Evolutionary conservation across 768 basidiomycete species (phyloP).

Genomic region (Ramaria sp.): DNA sequence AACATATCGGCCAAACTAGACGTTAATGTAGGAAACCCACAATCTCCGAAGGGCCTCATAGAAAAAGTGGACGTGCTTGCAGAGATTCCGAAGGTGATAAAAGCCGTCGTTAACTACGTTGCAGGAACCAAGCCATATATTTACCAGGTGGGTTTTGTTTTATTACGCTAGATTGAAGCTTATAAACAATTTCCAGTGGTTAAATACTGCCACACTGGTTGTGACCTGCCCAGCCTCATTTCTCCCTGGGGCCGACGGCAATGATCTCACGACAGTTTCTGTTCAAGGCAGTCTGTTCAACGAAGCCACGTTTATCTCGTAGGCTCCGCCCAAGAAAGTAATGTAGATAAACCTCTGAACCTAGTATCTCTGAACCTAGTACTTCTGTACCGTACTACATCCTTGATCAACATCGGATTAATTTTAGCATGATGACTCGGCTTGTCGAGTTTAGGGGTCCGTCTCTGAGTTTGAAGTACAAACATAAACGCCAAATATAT

Average conservation of each 20-base stretch:
- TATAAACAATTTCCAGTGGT: slow-evolving; percentile 31
- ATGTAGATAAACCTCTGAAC: neutral
- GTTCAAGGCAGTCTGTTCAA: slow-evolving; percentile 71
- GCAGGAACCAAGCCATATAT: slow-evolving; percentile 90
- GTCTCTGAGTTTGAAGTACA: neutral
- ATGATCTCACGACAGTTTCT: slow-evolving; percentile 23
- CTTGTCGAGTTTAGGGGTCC: neutral
- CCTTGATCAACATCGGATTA: too few species aligned
- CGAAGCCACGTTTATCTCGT: slow-evolving; percentile 87
- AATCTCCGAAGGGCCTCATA: slow-evolving; percentile 61
- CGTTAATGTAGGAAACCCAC: slow-evolving; percentile 47
- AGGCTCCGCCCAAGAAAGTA: neutral
- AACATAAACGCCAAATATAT: neutral
- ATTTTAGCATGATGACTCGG: too few species aligned
- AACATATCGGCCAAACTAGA: slow-evolving; percentile 44
- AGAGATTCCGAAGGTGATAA: slow-evolving; percentile 87
- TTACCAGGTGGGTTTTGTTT: slow-evolving; percentile 59
- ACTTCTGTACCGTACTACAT: too few species aligned
- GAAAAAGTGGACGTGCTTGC: slow-evolving; percentile 94
- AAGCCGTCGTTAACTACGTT: slow-evolving; percentile 88
- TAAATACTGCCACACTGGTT: slow-evolving; percentile 41
- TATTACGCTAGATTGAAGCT: neutral
- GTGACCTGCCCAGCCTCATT: slow-evolving; percentile 33
- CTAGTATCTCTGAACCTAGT: neutral
- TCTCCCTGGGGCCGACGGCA: slow-evolving; percentile 27